These are phyloP conservation scores for Nakazawaea wickerhamii DNA, from an alignment of 805 yeast species.

Conservation along the genomic window DNA sequence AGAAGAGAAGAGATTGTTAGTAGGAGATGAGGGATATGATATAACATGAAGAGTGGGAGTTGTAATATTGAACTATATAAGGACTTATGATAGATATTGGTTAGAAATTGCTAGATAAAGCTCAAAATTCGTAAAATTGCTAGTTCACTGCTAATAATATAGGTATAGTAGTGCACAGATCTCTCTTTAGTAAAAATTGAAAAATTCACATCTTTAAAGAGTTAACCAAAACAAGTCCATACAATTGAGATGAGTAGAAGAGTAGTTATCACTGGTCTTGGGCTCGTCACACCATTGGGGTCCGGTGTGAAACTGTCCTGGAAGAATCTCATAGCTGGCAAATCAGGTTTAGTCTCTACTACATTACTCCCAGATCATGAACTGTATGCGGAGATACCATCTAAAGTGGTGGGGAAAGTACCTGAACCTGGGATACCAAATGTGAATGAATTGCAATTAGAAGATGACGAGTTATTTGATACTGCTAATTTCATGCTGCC, in stretches of 20 bases:
- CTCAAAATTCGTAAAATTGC: too few species aligned
- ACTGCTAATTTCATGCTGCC: slow-evolving; percentile 41
- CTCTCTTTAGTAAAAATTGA: too few species aligned
- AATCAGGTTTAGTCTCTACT: slow-evolving; percentile 60
- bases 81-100: too few species aligned
- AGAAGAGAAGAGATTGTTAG: too few species aligned
- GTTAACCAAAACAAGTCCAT: too few species aligned
- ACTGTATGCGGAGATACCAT: slow-evolving; percentile 49
- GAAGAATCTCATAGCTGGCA: slow-evolving; percentile 43
- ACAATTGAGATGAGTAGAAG: slow-evolving; percentile 31
- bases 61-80: too few species aligned
- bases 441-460: slow-evolving; percentile 16
- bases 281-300: slow-evolving; percentile 83
- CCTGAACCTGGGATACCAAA: slow-evolving; percentile 31
- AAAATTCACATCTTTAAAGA: too few species aligned
- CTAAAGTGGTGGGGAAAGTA: slow-evolving; percentile 71
- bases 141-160: too few species aligned
- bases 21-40: too few species aligned
- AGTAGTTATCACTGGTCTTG: slow-evolving; percentile 91
- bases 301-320: slow-evolving; percentile 54
- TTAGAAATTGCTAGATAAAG: too few species aligned
- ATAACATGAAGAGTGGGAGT: too few species aligned
- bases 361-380: slow-evolving; percentile 33
- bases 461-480: slow-evolving; percentile 36
- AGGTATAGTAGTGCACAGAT: too few species aligned